Base-by-base conservation (phyloP, 345 rosid species). In the Eucalyptus cloeziana region DNA sequence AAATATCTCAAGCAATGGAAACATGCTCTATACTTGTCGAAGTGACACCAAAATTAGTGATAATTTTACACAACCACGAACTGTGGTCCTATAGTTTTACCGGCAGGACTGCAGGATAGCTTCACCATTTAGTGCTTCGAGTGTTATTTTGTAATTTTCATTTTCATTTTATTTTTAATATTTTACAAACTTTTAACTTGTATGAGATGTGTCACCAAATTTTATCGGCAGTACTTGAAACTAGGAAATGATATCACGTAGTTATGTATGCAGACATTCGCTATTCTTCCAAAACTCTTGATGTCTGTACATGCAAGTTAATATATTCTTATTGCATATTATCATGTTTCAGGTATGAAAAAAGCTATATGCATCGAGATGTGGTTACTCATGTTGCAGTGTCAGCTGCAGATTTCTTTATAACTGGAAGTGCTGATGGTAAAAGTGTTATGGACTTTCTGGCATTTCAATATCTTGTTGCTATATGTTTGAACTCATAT, bases 281-380 rank as follows among this genome's bases (percentile, higher is more conserved):
- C 86, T 85, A 37, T 76, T 76, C 30, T 40, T 76, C 83, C 27
- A 22, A 76, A 76, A 76, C 11, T 86, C 87, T 86, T 51, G 45
- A 86, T 86, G 12, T 31, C 62, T 40, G 15, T 76, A 40, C 3
- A 14, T 76, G 47, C 60, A 37, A 7, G 16, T 58, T 83, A 33
- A 69, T 71, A 89, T 40, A 67, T 76, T 56, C 54, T 89, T 58
- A 85, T 54, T 86, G 45, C 31, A 44, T 47, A 31, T 64, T 51
- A 33, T 37, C 13, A 21, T 25, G 33, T 90, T 81, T 86, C 92
- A 97, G 99, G 99, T 97, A 95, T 88, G 99, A 98, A 93, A 98
- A 96, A 89, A 98, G 98, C 92, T 98, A 98, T 91, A 96, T 97
- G 99, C 99, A 97, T 89, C 93, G 99, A n/a, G 99, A 98, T 92